These are phyloP conservation scores for Pleurotus djamor DNA, from an alignment of 768 basidiomycete species.

Conservation along the genomic window DNA sequence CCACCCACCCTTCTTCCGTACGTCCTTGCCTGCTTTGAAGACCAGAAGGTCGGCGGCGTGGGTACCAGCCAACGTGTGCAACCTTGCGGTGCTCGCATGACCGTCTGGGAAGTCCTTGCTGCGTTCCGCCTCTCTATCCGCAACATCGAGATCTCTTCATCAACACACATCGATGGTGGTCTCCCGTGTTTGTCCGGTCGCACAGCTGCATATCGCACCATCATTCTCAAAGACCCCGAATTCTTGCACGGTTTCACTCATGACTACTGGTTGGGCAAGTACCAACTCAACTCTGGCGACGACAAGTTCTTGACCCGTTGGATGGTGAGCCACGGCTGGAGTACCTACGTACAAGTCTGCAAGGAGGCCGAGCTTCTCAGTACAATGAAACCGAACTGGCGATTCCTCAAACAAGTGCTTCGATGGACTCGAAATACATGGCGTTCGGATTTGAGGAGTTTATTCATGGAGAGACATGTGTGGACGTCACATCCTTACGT, in stretches of 20 bases:
- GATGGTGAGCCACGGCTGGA: conserved; percentile 97
- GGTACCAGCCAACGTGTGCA: conserved; percentile 91
- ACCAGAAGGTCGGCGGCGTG: conserved; percentile 90
- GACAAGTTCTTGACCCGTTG: conserved; percentile 94
- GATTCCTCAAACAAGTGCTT: conserved; percentile 91
- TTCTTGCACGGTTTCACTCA: conserved; percentile 93
- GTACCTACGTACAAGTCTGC: conserved; percentile 89
- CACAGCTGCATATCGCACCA: conserved; percentile 90
- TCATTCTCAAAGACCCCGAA: conserved; percentile 93
- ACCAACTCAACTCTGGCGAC: conserved; percentile 92
- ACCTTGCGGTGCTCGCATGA: conserved; percentile 74
- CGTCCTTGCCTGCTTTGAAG: conserved; percentile 90
- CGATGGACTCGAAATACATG: conserved; percentile 95
- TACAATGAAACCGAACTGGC: conserved; percentile 97
- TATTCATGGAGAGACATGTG: conserved; percentile 86
- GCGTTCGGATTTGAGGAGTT: conserved; percentile 83
- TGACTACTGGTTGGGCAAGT: conserved; percentile 92
- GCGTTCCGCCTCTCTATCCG: conserved; percentile 92
- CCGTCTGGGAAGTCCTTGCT: conserved; percentile 94
- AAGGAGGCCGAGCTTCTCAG: conserved; percentile 82
- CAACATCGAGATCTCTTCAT: conserved; percentile 88
- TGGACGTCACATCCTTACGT: conserved; percentile 92
- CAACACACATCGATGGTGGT: conserved; percentile 92
- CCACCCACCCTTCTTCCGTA: conserved; percentile 88
- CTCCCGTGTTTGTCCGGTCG: conserved; percentile 90